Base-by-base conservation (phyloP, 129 eudicot species). In the Deinandra increscens region DNA sequence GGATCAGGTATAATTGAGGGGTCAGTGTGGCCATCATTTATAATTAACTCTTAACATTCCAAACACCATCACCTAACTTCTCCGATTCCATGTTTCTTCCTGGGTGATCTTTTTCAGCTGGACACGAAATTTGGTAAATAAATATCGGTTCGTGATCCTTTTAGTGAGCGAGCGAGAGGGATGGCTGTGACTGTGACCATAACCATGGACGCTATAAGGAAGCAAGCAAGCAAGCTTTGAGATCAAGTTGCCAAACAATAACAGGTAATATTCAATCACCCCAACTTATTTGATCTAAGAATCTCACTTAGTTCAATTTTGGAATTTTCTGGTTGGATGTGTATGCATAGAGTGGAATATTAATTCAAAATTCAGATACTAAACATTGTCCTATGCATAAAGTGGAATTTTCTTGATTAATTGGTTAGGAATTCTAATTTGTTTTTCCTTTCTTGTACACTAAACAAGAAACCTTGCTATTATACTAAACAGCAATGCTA, bases 221-320 rank as follows among this genome's bases (percentile, higher is more conserved):
- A 87, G 82, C 98, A 93, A 85, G 96, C 98, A 17, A 84, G 78
- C 48, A 93, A 93, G 82, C 74, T 93, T 67, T 80, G 96, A 81
- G 98, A 93, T 11, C 98, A 93, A 89, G 97, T 93, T 66, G 86
- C 95, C 68, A 93, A 89, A 75, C 98, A 93, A 55, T 97, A 93
- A 71, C 95, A 79, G 96, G 96, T 92, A 75, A 17, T n/a, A n/a
- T 64, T 14, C 14, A 71, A 22, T 69, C 42, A 59, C 71, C 67
- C 62, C 8, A 23, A 65, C 2, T 10, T 68, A 15, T 53, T 31
- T 33, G 64, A 71, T 63, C 59, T 2, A 54, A 13, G 1, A 26
- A 54, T 51, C 56, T 51, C 12, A 64, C 46, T 26, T 37, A 69
- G 37, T 60, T 69, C 49, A 19, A 50, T 20, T 56, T 69, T 17